These are phyloP conservation scores for Haematococcus lacustris DNA, from an alignment of 139 green algal species.

Conservation along the genomic window DNA sequence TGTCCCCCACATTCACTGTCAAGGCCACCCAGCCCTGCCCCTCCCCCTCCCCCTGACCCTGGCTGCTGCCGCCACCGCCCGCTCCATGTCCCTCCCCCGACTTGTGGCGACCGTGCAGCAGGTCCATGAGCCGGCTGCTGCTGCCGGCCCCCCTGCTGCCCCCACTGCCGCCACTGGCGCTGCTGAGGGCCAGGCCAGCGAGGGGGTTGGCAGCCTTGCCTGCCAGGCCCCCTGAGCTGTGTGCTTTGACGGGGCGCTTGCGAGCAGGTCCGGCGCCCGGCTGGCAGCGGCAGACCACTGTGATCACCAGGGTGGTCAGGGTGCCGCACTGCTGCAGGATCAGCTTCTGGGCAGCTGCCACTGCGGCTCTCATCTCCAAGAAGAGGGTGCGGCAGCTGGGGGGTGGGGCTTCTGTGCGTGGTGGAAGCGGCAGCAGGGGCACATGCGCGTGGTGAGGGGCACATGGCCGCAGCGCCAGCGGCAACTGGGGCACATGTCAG, in stretches of 20 bases:
- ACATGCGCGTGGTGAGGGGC: too few relatives aligned
- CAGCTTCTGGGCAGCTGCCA: conserved; percentile 24
- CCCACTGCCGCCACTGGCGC: background rate
- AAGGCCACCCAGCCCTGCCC: conserved; percentile 14
- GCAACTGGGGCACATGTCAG: too few relatives aligned
- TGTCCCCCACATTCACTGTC: conserved; percentile 34
- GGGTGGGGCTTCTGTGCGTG: background rate
- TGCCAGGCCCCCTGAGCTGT: background rate
- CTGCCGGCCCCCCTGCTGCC: background rate
- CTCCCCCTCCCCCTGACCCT: background rate
- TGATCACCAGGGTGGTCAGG: conserved; percentile 35
- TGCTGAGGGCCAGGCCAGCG: background rate
- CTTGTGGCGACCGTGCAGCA: background rate
- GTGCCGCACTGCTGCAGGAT: conserved; percentile 37
- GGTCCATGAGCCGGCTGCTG: background rate
- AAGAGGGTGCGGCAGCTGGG: conserved; percentile 5
- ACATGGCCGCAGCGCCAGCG: too few relatives aligned
- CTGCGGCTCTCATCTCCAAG: conserved; percentile 15
- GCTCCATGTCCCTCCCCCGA: background rate
- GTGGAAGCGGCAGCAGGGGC: too few relatives aligned
- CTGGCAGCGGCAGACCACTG: conserved; percentile 5
- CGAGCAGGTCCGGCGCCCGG: background rate
- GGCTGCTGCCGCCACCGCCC: background rate
- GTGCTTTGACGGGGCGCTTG: background rate
- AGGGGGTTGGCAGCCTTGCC: background rate